Evolutionary conservation across 805 yeast species (phyloP).

Genomic region (Metschnikowia reukaufii): DNA sequence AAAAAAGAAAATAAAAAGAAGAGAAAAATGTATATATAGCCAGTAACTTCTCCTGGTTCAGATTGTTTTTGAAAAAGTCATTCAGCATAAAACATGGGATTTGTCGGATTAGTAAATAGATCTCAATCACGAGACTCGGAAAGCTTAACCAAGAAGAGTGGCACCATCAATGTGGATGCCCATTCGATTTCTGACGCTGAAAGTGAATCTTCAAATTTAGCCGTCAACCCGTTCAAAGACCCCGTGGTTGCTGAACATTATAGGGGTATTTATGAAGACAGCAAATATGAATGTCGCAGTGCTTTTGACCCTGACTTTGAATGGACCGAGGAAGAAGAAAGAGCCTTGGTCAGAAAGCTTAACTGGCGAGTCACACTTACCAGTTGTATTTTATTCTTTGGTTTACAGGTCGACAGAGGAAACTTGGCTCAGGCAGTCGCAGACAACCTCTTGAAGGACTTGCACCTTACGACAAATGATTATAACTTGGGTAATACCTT

Average conservation of each 20-base stretch:
- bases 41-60: not conserved
- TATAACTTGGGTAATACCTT: slow-evolving; percentile 61
- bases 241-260: slow-evolving; percentile 49
- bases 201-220: slow-evolving; percentile 2
- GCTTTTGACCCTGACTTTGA: slow-evolving; percentile 55
- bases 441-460: slow-evolving; percentile 53
- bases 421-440: slow-evolving; percentile 59
- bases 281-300: slow-evolving; percentile 54
- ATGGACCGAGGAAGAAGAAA: slow-evolving; percentile 59
- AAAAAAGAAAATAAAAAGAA: not conserved
- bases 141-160: slow-evolving; percentile 4
- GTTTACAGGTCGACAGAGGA: slow-evolving; percentile 58
- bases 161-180: slow-evolving; percentile 27
- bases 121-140: slow-evolving; percentile 4
- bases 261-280: slow-evolving; percentile 43
- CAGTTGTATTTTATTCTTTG: slow-evolving; percentile 60
- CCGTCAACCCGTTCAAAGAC: slow-evolving; percentile 34
- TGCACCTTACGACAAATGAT: slow-evolving; percentile 52
- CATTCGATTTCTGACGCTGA: slow-evolving; percentile 16
- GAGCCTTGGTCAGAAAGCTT: slow-evolving; percentile 47
- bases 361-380: slow-evolving; percentile 57
- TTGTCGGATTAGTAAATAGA: slow-evolving; percentile 6
- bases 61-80: not conserved
- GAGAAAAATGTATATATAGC: not conserved
- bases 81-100: slow-evolving; percentile 6